Percentiles rank a stretch among this genome's conserved stretches.
phyloP scores from a whole-genome alignment of 345 rosid genomes.

The Aquilaria yunnanensis region DNA sequence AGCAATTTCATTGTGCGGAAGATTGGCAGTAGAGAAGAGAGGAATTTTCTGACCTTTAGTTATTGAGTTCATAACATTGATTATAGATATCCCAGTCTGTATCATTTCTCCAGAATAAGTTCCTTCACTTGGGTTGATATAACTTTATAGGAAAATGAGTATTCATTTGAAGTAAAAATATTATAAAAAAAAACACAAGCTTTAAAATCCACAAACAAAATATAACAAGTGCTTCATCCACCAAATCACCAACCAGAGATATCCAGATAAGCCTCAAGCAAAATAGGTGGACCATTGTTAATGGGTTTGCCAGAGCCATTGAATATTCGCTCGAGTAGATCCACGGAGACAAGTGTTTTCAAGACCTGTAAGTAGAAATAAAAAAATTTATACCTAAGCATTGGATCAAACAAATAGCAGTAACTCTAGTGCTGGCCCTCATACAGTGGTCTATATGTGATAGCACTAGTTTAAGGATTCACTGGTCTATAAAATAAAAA shows the following conservation, averaged over 20 bases:
- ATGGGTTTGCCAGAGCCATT: slow-evolving; percentile 97
- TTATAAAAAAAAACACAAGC: no score
- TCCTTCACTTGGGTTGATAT: slow-evolving; percentile 92
- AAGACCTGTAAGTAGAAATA: slow-evolving; percentile 45
- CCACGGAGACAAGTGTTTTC: slow-evolving; percentile 92
- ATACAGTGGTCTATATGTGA: no score
- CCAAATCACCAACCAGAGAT: slow-evolving; percentile 54
- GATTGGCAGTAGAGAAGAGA: slow-evolving; percentile 97
- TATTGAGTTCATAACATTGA: slow-evolving; percentile 96
- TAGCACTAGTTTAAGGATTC: no score
- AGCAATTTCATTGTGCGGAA: slow-evolving; percentile 98
- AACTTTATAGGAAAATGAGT: slow-evolving; percentile 47
- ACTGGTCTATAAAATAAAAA: no score
- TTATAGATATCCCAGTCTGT: slow-evolving; percentile 95
- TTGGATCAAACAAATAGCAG: not conserved
- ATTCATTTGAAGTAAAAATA: not conserved
- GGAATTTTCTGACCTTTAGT: slow-evolving; percentile 99
- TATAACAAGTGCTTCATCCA: no score
- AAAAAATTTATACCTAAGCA: not conserved
- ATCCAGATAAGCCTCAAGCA: slow-evolving; percentile 93
- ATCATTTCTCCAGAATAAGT: slow-evolving; percentile 96
- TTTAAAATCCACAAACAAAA: no score
- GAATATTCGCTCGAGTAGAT: slow-evolving; percentile 93
- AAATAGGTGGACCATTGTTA: slow-evolving; percentile 90
- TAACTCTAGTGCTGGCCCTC: not conserved